Evolutionary conservation across 176 grass and related monocot genomes (phyloP), one percentile per base, ranked within the genome.

Genomic region (Oryza brachyantha): DNA sequence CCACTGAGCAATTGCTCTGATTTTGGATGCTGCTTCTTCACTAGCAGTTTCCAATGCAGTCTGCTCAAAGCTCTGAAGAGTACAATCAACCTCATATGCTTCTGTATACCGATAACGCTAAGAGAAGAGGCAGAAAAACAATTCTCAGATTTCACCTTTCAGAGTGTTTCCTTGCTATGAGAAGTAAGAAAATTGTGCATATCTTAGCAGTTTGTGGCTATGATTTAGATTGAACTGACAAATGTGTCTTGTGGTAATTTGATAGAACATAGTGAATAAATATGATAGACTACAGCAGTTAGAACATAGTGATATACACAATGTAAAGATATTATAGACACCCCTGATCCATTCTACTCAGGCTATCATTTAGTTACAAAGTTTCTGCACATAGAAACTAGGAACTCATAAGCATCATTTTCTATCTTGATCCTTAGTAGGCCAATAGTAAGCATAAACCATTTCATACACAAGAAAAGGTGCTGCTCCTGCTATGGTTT

Each of bases 101-200:
- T 98, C 96, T 67, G 66, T 76, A 79, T 91, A 98, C 64, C 88
- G 81, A 86, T 81, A 88, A 45, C 90, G 84, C 96, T 98, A 65
- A 61, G 10, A 86, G 35, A 87, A 82, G 72, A 88, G 13, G 50
- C 16, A 79, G 74, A 76, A 13, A 84, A 61, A 61, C 70, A 73
- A 10, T 28, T 34, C 10, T 69, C 65, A 74, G 19, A 48, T 66
- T 66, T 79, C 64, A 79, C 32, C 55, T 77, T 25, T 32, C 28
- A 61, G 22, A 40, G 50, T 67, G 27, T 29, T 70, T 60, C 57
- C 26, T 70, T 75, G 26, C 65, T 26, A 46, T 25, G 50, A 46
- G 61, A 64, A 38, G 14, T 40, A 69, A 26, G 34, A 79, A 58
- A 69, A 5, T 37, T 52, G 61, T 69, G 62, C 59, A 72, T 39